phyloP scores from a whole-genome alignment of 2,329 filamentous ascomycete genomes.

The Dothideomycetidae sp. region DNA sequence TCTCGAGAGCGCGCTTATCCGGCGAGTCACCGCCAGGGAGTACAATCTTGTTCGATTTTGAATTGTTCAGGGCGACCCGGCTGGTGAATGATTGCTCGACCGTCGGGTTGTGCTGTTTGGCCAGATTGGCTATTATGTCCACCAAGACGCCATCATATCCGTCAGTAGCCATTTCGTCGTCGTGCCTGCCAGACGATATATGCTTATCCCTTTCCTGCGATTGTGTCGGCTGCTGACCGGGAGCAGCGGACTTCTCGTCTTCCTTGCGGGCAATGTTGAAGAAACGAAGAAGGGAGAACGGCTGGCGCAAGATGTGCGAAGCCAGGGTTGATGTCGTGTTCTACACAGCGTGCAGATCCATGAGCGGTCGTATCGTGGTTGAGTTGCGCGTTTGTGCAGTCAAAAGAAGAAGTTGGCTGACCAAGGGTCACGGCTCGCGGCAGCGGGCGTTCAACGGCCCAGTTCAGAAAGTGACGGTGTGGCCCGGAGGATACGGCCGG shows the following conservation, averaged over 20 bases:
- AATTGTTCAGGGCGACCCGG: conserved; percentile 36
- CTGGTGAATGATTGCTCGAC: conserved; percentile 31
- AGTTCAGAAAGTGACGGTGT: background rate
- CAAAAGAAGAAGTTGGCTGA: no score
- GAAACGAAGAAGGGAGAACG: background rate
- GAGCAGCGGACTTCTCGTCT: background rate
- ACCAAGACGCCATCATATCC: conserved; percentile 11
- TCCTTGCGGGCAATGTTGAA: background rate
- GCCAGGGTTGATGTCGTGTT: background rate
- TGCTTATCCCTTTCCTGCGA: background rate
- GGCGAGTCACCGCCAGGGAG: conserved; percentile 64
- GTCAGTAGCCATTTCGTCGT: background rate
- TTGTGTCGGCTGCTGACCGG: background rate
- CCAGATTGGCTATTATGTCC: conserved; percentile 33
- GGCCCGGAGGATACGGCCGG: no score
- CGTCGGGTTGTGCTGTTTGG: conserved; percentile 31
- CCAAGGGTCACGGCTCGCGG: no score
- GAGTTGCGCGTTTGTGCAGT: no score
- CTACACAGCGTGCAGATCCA: no score
- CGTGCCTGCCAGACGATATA: no score
- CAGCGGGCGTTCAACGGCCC: no score
- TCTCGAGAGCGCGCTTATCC: conserved; percentile 67
- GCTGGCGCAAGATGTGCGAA: background rate
- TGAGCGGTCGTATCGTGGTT: no score
- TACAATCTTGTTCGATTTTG: conserved; percentile 41